Evolutionary conservation across 805 yeast species (phyloP).

Genomic region (Schizosaccharomyces lindneri): DNA sequence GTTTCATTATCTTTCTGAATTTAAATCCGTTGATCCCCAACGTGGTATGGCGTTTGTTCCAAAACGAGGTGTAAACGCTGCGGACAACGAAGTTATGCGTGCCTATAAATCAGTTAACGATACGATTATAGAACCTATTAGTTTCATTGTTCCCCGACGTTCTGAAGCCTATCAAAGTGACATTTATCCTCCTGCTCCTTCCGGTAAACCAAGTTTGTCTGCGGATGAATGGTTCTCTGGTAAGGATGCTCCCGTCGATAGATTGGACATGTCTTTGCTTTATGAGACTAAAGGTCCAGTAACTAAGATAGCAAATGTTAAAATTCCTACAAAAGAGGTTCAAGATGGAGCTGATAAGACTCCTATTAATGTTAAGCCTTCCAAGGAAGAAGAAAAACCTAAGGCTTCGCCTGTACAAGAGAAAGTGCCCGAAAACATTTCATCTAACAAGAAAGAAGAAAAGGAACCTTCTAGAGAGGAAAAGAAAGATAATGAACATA

Average conservation of each 20-base stretch:
- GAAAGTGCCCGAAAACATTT: background rate
- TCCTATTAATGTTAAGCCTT: background rate
- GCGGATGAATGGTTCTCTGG: constrained; percentile 67
- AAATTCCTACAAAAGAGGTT: background rate
- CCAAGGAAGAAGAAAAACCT: background rate
- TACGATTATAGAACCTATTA: constrained; percentile 62
- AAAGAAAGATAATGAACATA: background rate
- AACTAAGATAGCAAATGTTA: background rate
- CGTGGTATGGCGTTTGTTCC: constrained; percentile 88
- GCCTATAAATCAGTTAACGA: constrained; percentile 78
- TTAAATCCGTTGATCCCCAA: constrained; percentile 72
- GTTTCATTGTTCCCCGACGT: constrained; percentile 82
- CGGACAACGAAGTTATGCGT: constrained; percentile 62
- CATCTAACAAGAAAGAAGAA: background rate
- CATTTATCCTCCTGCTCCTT: constrained; percentile 76
- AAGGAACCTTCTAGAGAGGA: background rate
- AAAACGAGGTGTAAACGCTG: constrained; percentile 49
- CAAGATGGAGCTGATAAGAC: background rate
- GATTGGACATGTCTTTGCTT: constrained; percentile 42
- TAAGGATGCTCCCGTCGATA: constrained; percentile 51
- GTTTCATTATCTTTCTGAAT: constrained; percentile 67
- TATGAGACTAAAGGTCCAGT: background rate
- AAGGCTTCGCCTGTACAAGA: background rate
- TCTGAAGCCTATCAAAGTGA: constrained; percentile 82
- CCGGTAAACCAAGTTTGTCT: constrained; percentile 48